phyloP scores from a whole-genome alignment of 2,329 filamentous ascomycete genomes.

The Pezicula carpinea region DNA sequence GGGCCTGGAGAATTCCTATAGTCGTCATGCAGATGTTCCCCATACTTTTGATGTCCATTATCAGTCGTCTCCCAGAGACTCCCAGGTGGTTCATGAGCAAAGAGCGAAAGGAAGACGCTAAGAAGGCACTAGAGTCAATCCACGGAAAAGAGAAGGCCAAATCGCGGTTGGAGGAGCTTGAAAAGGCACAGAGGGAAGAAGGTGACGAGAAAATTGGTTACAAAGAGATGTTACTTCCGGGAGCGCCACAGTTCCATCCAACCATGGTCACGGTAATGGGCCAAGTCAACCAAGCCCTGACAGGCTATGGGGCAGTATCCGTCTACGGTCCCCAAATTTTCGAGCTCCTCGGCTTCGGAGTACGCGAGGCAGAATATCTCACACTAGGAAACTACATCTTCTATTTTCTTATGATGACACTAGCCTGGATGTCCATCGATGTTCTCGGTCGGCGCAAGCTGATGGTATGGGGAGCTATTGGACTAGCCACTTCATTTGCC shows the following conservation, averaged over 20 bases:
- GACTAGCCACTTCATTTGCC: conserved; percentile 44
- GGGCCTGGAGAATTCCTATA: conserved; percentile 59
- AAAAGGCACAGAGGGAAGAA: conserved; percentile 45
- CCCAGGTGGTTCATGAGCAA: conserved; percentile 54
- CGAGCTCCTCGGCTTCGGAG: conserved; percentile 52
- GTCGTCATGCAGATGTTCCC: conserved; percentile 58
- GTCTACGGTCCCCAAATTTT: conserved; percentile 63
- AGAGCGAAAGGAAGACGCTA: conserved; percentile 44
- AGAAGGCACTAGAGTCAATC: conserved; percentile 41
- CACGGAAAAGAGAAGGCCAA: conserved; percentile 45
- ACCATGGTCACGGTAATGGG: conserved; percentile 59
- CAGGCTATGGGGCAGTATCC: conserved; percentile 54
- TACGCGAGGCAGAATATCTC: conserved; percentile 46
- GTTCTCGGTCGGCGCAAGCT: conserved; percentile 48
- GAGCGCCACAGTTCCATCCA: conserved; percentile 53
- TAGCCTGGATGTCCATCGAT: conserved; percentile 56
- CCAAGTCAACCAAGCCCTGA: conserved; percentile 56
- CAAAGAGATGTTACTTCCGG: conserved; percentile 51
- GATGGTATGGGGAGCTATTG: conserved; percentile 46
- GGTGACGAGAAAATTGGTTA: conserved; percentile 43
- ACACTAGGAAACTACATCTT: conserved; percentile 57
- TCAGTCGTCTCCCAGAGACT: conserved; percentile 49
- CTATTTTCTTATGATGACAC: conserved; percentile 57
- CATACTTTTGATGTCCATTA: conserved; percentile 45
- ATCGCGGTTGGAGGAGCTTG: conserved; percentile 43